Conservation (phyloP, 2,329 filamentous ascomycete genomes). For the Truncatella angustata region DNA sequence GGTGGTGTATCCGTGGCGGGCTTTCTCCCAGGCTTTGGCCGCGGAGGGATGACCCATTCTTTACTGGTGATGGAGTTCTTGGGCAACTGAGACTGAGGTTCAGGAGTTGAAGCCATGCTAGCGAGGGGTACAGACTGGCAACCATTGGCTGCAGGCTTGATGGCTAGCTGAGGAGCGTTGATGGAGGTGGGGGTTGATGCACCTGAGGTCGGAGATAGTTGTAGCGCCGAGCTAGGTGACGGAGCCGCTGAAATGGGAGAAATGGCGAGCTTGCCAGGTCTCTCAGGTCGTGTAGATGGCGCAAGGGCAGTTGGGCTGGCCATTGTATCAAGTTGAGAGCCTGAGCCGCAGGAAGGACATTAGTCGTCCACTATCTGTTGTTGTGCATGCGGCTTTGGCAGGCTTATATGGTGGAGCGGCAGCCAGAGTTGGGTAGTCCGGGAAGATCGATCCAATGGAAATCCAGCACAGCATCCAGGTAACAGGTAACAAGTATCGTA, state of each 20-base stretch:
- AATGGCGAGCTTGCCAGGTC: conserved; percentile 27
- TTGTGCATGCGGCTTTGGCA: conserved; percentile 1
- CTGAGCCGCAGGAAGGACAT: background rate
- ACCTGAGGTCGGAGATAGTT: conserved; percentile 22
- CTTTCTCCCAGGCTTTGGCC: conserved; percentile 89
- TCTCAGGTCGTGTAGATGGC: conserved; percentile 14
- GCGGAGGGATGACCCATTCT: conserved; percentile 82
- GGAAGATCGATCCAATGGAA: background rate
- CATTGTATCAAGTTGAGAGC: conserved; percentile 10
- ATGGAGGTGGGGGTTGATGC: conserved; percentile 23
- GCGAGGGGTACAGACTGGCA: conserved; percentile 41
- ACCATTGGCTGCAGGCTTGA: conserved; percentile 22
- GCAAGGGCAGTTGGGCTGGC: conserved; percentile 21
- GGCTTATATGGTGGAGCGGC: background rate
- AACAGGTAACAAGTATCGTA: background rate
- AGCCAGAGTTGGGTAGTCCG: background rate
- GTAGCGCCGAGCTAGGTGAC: conserved; percentile 23
- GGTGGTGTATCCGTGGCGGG: conserved; percentile 89
- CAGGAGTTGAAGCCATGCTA: conserved; percentile 41
- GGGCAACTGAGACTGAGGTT: conserved; percentile 36
- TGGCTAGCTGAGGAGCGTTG: conserved; percentile 23
- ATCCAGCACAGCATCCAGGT: background rate
- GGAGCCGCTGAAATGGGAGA: conserved; percentile 24
- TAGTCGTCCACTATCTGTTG: conserved; percentile 12
- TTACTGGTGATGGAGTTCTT: conserved; percentile 69